Base-by-base conservation (phyloP, 805 yeast genomes). In the Starmerella stellata region DNA sequence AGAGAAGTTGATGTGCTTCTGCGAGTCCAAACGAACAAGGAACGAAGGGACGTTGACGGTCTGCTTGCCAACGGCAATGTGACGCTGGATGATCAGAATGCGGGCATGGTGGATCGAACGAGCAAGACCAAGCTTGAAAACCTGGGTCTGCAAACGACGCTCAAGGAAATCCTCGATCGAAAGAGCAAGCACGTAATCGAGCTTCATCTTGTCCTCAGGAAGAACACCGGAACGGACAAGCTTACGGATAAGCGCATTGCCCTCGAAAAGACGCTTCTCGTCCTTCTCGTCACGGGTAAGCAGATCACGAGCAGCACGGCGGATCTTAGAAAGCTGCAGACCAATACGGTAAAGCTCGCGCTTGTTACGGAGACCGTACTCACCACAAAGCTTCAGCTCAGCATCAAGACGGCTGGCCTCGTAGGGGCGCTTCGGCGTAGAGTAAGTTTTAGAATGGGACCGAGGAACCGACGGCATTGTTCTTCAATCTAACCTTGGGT, bases 251-350 rank as follows among this genome's bases (percentile, higher is more conserved):
- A 90, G 82, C 64, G 98, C 98, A 66, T 90, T 90, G 80, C 98
- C 98, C 73, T 90, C 98, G 75, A 90, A 90, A 63, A 90, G 78
- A 75, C 98, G 83, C 82, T 85, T 90, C 78, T 94, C 95, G 71
- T 90, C 98, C 78, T 90, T 90, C 75, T 90, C 98, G 63, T 90
- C 98, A 75, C 95, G 83, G 75, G 98, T 90, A 70, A 90, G 78
- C 62, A 90, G 74, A 64, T 90, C 96, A 79, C 98, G 93, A 64
- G 98, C 98, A 68, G 98, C 98, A 75, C 98, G 83, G 75, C 98
- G 85, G 66, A 90, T 87, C 78, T 90, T 90, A 52, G 98, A 90
- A 63, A 90, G 80, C 74, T 90, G 96, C 77, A 79, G 81, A 68
- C 92, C 92, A 66, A 90, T 85, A 79, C 98, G 83, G 93, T 90